These are phyloP conservation scores for Leucocoprinus leucothites DNA, from an alignment of 768 basidiomycete species.

Conservation along the genomic window DNA sequence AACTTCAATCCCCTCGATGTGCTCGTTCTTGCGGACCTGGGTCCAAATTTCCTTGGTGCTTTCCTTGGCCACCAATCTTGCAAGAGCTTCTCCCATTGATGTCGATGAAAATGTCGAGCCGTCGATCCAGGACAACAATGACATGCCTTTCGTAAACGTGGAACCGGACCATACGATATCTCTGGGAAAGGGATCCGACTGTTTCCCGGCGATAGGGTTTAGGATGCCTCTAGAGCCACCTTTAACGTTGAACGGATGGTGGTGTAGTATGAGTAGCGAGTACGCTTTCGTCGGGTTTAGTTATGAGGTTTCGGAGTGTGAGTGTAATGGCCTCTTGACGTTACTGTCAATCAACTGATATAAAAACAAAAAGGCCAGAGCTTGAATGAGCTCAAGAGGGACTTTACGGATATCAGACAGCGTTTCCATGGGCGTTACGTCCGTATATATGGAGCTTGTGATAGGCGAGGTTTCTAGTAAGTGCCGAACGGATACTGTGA, in stretches of 20 bases:
- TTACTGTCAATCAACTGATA: neutral
- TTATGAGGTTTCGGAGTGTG: conserved; percentile 69
- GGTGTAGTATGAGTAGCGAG: conserved; percentile 63
- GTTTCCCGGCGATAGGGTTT: conserved; percentile 45
- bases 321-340: conserved; percentile 16
- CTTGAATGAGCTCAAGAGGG: conserved; percentile 39
- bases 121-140: neutral
- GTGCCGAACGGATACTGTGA: conserved; percentile 13
- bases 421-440: conserved; percentile 66
- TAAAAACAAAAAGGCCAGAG: conserved; percentile 75
- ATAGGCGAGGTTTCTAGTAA: conserved; percentile 44
- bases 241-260: conserved; percentile 46
- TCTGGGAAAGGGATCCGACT: conserved; percentile 16
- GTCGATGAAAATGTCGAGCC: neutral
- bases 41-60: neutral
- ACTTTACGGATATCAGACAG: conserved; percentile 59
- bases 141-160: neutral
- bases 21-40: neutral
- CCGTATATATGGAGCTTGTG: conserved; percentile 50
- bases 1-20: neutral
- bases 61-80: neutral
- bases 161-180: neutral
- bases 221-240: conserved; percentile 52
- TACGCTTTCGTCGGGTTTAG: conserved; percentile 79
- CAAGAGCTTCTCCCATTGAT: neutral